These are phyloP conservation scores for Eucalyptus cloeziana DNA, from an alignment of 345 rosid genomes.

Conservation along the genomic window DNA sequence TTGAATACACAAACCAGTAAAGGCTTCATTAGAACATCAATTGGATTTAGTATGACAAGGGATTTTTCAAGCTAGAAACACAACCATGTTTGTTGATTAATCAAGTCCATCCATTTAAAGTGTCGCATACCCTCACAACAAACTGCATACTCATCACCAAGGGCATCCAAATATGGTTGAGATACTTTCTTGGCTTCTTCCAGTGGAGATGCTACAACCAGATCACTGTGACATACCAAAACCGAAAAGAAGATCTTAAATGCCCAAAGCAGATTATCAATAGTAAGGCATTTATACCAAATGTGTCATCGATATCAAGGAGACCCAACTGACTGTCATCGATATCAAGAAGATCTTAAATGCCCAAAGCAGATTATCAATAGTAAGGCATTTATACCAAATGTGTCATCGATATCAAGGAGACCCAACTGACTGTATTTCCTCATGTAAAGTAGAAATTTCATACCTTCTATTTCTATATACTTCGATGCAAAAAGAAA, in stretches of 20 bases:
- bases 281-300: background rate
- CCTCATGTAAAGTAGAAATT: background rate
- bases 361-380: background rate
- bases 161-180: conserved; percentile 56
- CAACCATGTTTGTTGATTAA: background rate
- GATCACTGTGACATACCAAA: conserved; percentile 49
- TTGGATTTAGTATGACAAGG: background rate
- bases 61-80: background rate
- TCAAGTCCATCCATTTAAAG: background rate
- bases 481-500: background rate
- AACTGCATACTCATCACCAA: conserved; percentile 61
- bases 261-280: background rate
- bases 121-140: conserved; percentile 58
- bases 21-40: background rate
- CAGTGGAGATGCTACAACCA: conserved; percentile 93
- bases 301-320: background rate
- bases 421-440: background rate
- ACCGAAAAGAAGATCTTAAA: background rate
- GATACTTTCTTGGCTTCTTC: conserved; percentile 49
- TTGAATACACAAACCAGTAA: background rate
- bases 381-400: background rate
- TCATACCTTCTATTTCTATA: background rate
- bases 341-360: background rate
- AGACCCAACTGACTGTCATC: background rate
- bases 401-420: background rate